Conservation (phyloP, 2,329 filamentous ascomycete genomes). For the Fusarium sp. region DNA sequence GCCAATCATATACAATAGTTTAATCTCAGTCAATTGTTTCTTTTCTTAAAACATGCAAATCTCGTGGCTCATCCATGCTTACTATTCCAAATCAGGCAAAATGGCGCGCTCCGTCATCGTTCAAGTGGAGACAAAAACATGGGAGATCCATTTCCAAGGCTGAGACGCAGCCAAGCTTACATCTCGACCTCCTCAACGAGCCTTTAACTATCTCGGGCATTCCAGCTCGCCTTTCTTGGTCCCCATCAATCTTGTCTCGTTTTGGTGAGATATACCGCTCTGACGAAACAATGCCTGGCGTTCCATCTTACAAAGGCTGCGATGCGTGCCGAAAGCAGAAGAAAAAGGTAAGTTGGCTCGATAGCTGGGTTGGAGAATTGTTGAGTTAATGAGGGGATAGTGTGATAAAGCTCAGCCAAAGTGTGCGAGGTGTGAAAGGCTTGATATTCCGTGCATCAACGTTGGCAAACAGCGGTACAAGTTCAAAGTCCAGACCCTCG, state of each 20-base stretch:
- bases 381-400: constrained; percentile 39
- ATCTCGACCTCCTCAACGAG: background rate
- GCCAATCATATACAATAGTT: background rate
- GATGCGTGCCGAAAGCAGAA: constrained; percentile 61
- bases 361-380: background rate
- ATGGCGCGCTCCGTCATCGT: constrained; percentile 22
- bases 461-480: constrained; percentile 58
- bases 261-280: constrained; percentile 37
- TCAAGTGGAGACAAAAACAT: background rate
- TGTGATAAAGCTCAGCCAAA: constrained; percentile 56
- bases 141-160: background rate
- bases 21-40: background rate
- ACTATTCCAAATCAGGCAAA: constrained; percentile 22
- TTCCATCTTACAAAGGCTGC: constrained; percentile 60
- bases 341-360: constrained; percentile 56
- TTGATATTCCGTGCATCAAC: constrained; percentile 56
- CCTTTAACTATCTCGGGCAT: constrained; percentile 6
- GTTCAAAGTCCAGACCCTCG: constrained; percentile 52
- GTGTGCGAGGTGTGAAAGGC: constrained; percentile 57
- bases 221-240: background rate
- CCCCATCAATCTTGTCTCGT: constrained; percentile 12
- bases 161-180: background rate
- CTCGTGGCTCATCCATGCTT: background rate
- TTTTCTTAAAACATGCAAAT: background rate
- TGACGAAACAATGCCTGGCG: constrained; percentile 59